Percentiles rank a stretch among this genome's conserved stretches.
phyloP scores from a whole-genome alignment of 2,329 filamentous ascomycete species.

The Aspergillus sclerotialis region DNA sequence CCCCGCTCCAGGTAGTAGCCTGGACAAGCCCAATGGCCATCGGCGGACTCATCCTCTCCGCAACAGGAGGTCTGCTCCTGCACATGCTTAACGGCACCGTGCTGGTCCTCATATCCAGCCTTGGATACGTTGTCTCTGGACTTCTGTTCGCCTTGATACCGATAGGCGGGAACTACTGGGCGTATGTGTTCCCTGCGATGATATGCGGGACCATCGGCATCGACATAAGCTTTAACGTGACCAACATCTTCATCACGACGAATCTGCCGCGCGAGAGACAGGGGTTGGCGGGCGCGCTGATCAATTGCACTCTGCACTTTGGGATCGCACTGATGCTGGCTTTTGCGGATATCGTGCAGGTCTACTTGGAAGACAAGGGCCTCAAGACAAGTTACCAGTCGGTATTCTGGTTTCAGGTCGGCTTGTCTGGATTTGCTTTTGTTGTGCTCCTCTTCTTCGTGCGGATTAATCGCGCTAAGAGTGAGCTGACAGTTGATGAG shows the following conservation, averaged over 20 bases:
- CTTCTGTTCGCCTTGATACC: constrained; percentile 62
- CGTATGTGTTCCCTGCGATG: constrained; percentile 60
- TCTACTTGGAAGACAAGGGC: constrained; percentile 42
- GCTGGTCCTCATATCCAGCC: constrained; percentile 55
- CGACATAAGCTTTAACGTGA: constrained; percentile 68
- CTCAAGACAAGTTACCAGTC: constrained; percentile 52
- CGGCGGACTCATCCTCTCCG: constrained; percentile 60
- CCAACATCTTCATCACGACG: constrained; percentile 72
- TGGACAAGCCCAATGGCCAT: constrained; percentile 64
- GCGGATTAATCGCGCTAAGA: constrained; percentile 48
- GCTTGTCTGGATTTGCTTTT: constrained; percentile 46
- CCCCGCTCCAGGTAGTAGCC: constrained; percentile 57
- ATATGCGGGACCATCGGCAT: constrained; percentile 62
- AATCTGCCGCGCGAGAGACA: constrained; percentile 60
- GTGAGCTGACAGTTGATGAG: constrained; percentile 53
- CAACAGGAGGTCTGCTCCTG: constrained; percentile 58
- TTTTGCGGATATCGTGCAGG: constrained; percentile 57
- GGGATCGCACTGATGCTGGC: constrained; percentile 67
- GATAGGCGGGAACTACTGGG: constrained; percentile 57
- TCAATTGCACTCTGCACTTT: constrained; percentile 64
- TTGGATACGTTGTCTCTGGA: constrained; percentile 52
- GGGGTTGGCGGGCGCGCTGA: constrained; percentile 63
- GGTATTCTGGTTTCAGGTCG: constrained; percentile 59
- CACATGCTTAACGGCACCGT: constrained; percentile 58
- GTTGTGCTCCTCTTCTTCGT: constrained; percentile 49